Evolutionary conservation across 208 protist genomes (phyloP), one percentile per base, ranked within the genome.

Genomic region (Leishmania amazonensis): DNA sequence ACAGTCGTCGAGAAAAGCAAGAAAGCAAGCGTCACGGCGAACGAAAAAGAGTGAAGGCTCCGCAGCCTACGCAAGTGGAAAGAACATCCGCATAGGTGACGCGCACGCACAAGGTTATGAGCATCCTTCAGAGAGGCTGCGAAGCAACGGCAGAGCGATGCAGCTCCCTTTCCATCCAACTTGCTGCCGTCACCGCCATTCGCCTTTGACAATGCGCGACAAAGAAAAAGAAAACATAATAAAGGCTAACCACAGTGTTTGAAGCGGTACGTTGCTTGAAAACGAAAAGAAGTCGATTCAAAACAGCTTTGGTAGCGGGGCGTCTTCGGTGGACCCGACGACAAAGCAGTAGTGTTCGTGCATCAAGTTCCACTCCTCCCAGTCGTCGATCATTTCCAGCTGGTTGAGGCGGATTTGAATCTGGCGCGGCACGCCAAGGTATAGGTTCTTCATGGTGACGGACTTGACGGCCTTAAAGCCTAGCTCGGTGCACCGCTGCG

Each of bases 301-400:
- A 72, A 91, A 91, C 19, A 94, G 83, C 58, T 87, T 83, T 1
- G 91, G 90, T 31, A 95, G 47, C 38, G 87, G 75, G 0, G 81
- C 80, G 11, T 88, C 76, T 19, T 80, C 85, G 42, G 88, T 94
- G 40, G 85, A 84, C n/a, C 93, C 95, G 57, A 95, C 85, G 11
- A 98, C 83, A 79, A 98, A 97, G 76, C 93, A 94, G 85, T 98
- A 98, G 80, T 98, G 95, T n/a, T 98, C 95, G 78, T 97, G 95
- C 83, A 98, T 93, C 75, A 98, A 81, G 62, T 94, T 96, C 94
- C 95, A 98, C 84, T 98, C 95, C 81, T 98, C 95, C 93, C 94
- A 98, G 84, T 98, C 95, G 78, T 98, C 95, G 13, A 98, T 93
- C 85, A 97, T 97, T 85, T 98, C 95, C 24, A 98, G 86, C 74